Evolutionary conservation across 192 early-diverging fungal species (phyloP), one percentile per base, ranked within the genome.

Genomic region (Backusella tarrabulga): DNA sequence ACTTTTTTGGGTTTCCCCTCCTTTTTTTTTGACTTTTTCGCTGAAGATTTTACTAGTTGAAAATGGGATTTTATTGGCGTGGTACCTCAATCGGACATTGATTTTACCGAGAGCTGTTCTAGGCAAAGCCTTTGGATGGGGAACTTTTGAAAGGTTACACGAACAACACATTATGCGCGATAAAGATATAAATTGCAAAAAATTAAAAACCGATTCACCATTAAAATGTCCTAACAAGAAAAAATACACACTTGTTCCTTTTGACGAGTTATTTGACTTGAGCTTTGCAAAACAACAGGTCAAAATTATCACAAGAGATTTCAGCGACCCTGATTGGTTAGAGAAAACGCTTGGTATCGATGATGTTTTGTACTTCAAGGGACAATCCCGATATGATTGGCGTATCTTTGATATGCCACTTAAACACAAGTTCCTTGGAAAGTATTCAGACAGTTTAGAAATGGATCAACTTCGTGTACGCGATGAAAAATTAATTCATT

Each of bases 61-160:
- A 66, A 88, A 87, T 68, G 86, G 86, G 6, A 77, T 88, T 4
- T 76, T 83, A 19, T 76, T 88, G 21, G 85, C 87, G 6, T 85
- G 80, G 72, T 85, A 84, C 36, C 71, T 85, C 11, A 87, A 88
- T 76, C 80, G 87, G 32, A 88, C 87, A 0, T 72, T 88, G 8
- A 76, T 88, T 19, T 73, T 88, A 34, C 87, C 87, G 8, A 78
- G 77, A 23, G 77, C 85, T 1, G 46, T 84, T 44, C 69, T 88
- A 56, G 85, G 87, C 34, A 72, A 83, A 69, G 74, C 79, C 2
- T 83, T 83, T 74, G 78, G 78, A 17, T 83, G 82, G 82, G 74
- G 71, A 23, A 19, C 46, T 1, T 74, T 77, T n/a, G 67, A 66
- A 23, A 77, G 75, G 29, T 60, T 83, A 15, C 76, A 77, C 29